Conservation (phyloP, 1,284 basidiomycete genomes). For the Marasmius tenuissimus region DNA sequence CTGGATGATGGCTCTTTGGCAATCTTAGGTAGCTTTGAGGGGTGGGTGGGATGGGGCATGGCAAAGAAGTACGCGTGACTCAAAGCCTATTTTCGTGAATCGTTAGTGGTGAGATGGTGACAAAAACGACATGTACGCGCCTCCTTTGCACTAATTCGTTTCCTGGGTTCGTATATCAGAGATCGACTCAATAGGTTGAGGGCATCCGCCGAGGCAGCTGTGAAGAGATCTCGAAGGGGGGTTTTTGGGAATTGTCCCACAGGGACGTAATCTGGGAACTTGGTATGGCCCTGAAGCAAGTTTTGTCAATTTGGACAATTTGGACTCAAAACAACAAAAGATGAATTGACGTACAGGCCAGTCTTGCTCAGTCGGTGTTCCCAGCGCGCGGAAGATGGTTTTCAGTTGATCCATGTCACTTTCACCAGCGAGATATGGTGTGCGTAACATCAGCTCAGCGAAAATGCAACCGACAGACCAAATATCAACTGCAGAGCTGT, state of each 20-base stretch:
- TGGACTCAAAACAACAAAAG: neutral
- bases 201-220: slow-evolving; percentile 86
- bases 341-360: slow-evolving; percentile 74
- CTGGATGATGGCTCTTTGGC: slow-evolving; percentile 46
- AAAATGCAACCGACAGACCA: slow-evolving; percentile 98
- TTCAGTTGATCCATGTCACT: slow-evolving; percentile 96
- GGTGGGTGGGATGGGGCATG: slow-evolving; percentile 78
- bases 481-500: slow-evolving; percentile 86
- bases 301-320: slow-evolving; percentile 1
- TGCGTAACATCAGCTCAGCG: slow-evolving; percentile 93
- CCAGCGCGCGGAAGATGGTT: slow-evolving; percentile 91
- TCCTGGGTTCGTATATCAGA: slow-evolving; percentile 84
- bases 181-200: slow-evolving; percentile 83
- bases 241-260: slow-evolving; percentile 83
- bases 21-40: slow-evolving; percentile 81
- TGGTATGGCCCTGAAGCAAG: slow-evolving; percentile 72
- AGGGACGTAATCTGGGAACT: slow-evolving; percentile 86
- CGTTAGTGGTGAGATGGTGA: neutral
- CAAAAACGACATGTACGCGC: slow-evolving; percentile 40
- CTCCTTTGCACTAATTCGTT: slow-evolving; percentile 79
- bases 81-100: slow-evolving; percentile 51
- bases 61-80: slow-evolving; percentile 78
- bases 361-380: slow-evolving; percentile 93
- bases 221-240: slow-evolving; percentile 84
- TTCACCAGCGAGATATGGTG: slow-evolving; percentile 90